Evolutionary conservation across 2,329 filamentous ascomycete genomes (phyloP), one percentile per base, ranked within the genome.

Genomic region (Decorospora gaudefroyi): DNA sequence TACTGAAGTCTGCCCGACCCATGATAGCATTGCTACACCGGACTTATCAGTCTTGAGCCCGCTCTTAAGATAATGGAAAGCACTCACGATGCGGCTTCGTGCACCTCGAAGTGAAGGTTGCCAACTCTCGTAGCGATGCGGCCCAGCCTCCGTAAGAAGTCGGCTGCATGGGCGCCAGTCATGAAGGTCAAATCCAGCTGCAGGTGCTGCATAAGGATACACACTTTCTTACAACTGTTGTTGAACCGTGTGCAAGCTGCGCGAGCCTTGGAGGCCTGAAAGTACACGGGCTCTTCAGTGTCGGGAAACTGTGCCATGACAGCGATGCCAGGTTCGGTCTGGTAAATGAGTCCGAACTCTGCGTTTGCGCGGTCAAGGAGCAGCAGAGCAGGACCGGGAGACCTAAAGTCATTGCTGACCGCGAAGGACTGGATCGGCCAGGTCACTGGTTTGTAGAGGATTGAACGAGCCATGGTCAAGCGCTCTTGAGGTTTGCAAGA

Each of bases 131-230:
- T 45, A 2, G 52, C 39, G 3, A 52, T 15, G 5, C 31, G 34
- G 18, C 45, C 48, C 4, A 62, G 21, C 1, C 33, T 22, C 2
- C 42, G 29, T 4, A 57, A 4, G 15, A 64, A 62, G 0, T 22
- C 16, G 0, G 28, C 23, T 6, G 55, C 59, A 6, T 40, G 9
- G 4, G 32, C 33, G 6, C 28, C 9, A 1, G 32, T 23, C 2
- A 12, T 22, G 29, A 64, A 64, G 10, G 42, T 26, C 2, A 64
- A 23, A 12, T 60, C 53, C 1, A 61, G 15, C 7, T 62, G 61
- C 0, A 46, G 17, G 3, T 59, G 40, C 6, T 43, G 41, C 4
- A 54, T 35, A 1, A 61, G 38, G 3, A 62, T 2, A 1, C 35
- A 49, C 1, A 61, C 36, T 13, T 62, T 62, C 28, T 43, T 49